These are phyloP conservation scores for Anisodus acutangulus DNA, from an alignment of 257 asterid species.

Conservation along the genomic window DNA sequence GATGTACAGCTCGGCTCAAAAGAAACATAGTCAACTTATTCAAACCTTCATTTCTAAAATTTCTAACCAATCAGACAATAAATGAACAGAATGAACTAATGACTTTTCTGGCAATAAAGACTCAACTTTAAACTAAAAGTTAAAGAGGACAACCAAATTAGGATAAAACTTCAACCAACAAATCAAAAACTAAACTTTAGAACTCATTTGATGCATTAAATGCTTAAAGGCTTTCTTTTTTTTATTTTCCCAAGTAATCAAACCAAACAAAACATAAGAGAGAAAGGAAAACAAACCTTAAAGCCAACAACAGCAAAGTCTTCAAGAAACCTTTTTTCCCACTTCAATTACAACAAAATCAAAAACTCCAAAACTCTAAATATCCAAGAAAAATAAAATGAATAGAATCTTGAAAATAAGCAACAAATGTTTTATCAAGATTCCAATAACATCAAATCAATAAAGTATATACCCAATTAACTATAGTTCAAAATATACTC, in stretches of 20 bases:
- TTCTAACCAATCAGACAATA: background rate
- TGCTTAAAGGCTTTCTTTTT: background rate
- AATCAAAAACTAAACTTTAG: background rate
- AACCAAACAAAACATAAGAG: background rate
- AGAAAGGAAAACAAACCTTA: slow-evolving; percentile 21
- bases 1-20: too few relatives aligned
- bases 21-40: background rate
- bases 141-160: background rate
- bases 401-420: background rate
- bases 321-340: slow-evolving; percentile 20
- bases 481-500: background rate
- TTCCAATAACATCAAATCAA: slow-evolving; percentile 9
- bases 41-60: slow-evolving; percentile 2
- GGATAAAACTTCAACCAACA: background rate
- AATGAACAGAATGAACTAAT: background rate
- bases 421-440: background rate
- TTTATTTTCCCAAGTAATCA: background rate
- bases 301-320: slow-evolving; percentile 20
- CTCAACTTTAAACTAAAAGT: background rate
- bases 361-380: background rate
- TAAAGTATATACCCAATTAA: background rate
- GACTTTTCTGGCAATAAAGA: slow-evolving; percentile 19
- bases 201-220: slow-evolving; percentile 5
- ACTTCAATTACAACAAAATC: background rate
- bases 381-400: background rate